These are phyloP conservation scores for Rhizoclosmatium sp. DNA, from an alignment of 192 early-diverging fungal species.

Conservation along the genomic window DNA sequence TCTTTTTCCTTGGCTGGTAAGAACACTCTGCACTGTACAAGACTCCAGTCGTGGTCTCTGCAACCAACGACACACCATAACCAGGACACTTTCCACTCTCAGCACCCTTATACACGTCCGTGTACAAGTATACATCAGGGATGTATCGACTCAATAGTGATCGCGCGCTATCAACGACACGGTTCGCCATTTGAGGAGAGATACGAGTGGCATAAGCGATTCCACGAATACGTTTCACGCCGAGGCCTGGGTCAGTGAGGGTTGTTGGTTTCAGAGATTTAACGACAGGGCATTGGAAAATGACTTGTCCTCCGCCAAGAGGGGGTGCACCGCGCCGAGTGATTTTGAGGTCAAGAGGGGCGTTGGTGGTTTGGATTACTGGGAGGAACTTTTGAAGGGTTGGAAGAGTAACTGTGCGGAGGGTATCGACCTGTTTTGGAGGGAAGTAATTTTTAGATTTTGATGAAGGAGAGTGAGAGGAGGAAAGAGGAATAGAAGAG, in stretches of 20 bases:
- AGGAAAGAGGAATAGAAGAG: neutral
- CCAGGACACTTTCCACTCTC: conserved; percentile 91
- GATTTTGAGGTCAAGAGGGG: conserved; percentile 61
- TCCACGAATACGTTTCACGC: conserved; percentile 92
- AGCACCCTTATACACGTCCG: conserved; percentile 96
- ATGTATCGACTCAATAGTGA: conserved; percentile 90
- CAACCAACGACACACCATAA: conserved; percentile 90
- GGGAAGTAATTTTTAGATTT: neutral
- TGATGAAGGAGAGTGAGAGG: neutral
- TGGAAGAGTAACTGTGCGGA: conserved; percentile 89
- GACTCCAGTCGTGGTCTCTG: conserved; percentile 86
- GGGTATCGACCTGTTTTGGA: conserved; percentile 74
- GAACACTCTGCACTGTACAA: conserved; percentile 88
- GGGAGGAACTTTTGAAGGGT: conserved; percentile 75
- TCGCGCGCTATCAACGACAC: conserved; percentile 88
- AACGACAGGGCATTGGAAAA: conserved; percentile 86
- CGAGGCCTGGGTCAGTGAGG: conserved; percentile 78
- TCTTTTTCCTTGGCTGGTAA: conserved; percentile 62
- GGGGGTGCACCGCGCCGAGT: conserved; percentile 89
- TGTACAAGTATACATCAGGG: conserved; percentile 97
- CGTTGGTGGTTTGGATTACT: neutral
- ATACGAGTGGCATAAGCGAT: conserved; percentile 93
- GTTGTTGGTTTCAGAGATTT: conserved; percentile 73
- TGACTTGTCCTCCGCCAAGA: conserved; percentile 89
- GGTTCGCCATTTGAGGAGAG: conserved; percentile 93